A percentile compares a stretch with the other conserved stretches of the same genome.
Evolutionary conservation across 192 early-diverging fungal genomes (phyloP).

Genomic region (Coemansia sp.): DNA sequence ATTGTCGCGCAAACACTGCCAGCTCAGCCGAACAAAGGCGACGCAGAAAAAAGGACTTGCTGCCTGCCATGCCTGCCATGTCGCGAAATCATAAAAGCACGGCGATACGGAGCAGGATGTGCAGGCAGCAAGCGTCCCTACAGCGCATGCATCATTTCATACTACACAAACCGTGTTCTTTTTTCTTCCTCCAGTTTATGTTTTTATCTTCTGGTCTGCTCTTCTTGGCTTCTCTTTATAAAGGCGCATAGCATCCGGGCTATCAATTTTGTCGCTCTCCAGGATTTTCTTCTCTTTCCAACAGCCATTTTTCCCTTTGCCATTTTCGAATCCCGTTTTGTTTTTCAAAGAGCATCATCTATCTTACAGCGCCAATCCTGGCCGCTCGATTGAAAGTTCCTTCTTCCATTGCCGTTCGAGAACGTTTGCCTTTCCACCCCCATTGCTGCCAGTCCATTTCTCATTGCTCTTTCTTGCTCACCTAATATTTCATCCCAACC

Average conservation of each 20-base stretch:
- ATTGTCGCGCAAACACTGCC: neutral
- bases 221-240: neutral
- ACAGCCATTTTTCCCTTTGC: neutral
- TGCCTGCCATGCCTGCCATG: neutral
- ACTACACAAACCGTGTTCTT: slow-evolving; percentile 1
- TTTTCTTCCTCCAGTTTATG: neutral
- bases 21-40: neutral
- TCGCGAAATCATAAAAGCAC: neutral
- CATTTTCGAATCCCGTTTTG: neutral
- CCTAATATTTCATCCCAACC: neutral
- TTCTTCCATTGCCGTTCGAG: slow-evolving; percentile 5
- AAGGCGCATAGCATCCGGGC: neutral
- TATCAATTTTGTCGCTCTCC: neutral
- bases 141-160: neutral
- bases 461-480: neutral
- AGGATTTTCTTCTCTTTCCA: neutral
- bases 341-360: too few relatives aligned
- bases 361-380: neutral
- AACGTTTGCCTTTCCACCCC: neutral
- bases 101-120: neutral
- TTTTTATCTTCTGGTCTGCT: neutral
- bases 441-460: neutral
- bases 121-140: neutral
- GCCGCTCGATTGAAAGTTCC: neutral
- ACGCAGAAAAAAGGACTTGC: neutral